Evolutionary conservation across 1,139 yeast genomes (phyloP), one percentile per base, ranked within the genome.

Genomic region (Diutina pseudorugosa): DNA sequence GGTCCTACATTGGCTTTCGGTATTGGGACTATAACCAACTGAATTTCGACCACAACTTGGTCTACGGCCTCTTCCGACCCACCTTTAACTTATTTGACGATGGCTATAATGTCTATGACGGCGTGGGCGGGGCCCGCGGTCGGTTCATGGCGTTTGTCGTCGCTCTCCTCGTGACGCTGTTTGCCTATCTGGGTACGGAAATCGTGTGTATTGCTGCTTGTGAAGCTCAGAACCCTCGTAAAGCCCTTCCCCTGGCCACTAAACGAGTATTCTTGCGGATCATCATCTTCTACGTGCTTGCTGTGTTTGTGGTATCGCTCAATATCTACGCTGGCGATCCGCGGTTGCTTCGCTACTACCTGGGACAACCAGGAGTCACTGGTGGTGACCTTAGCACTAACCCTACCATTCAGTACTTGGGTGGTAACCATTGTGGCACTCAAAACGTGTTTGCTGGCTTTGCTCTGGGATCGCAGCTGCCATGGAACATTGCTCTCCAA

Each of bases 181-280:
- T 83, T 61, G 83, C 94, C 0, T 87, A 83, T 60, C 79, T 84
- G 53, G 95, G 95, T 0, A 83, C 91, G 0, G 95, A 87, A 60
- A 81, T 85, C 56, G 94, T 88, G 25, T 83, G 86, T 58, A 80
- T 88, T 55, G 91, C 95, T 1, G 93, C 95, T 1, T 87, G 93
- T 62, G 96, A 89, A 64, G 87, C 93, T 11, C 74, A 84, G 56
- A 85, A 86, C 59, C 95, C 96, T 1, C 74, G 95, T 56, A 80
- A 78, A 57, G 82, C 94, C 0, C 71, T 88, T 25, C 95, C 95
- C 1, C 77, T 83, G 14, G 95, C 95, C 0, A 84, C 95, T 1
- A 80, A 74, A 58, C 73, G 85, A 59, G 88, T 87, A 1, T 85
- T 84, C 60, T 82, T 85, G 75, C 75, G 95, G 61, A 78, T 88